Evolutionary conservation across 371 early-diverging fungal genomes (phyloP).

Genomic region (Mucor ambiguus): DNA sequence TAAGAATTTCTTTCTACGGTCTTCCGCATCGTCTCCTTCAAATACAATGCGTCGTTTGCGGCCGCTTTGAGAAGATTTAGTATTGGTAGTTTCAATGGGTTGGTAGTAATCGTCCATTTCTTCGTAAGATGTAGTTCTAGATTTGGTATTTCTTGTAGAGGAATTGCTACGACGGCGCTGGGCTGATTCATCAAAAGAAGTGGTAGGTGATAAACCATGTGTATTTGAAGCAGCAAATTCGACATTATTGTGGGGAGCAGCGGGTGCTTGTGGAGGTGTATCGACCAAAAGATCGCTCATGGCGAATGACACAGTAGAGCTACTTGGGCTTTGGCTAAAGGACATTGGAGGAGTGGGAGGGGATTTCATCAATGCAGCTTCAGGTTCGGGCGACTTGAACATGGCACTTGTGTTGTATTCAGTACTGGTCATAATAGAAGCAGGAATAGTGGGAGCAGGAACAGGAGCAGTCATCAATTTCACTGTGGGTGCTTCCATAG

Average conservation of each 20-base stretch:
- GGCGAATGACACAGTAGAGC: conserved; percentile 12
- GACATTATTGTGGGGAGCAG: neutral
- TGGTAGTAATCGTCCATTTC: neutral
- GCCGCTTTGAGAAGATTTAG: conserved; percentile 18
- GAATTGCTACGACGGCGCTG: neutral
- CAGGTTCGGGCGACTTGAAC: conserved; percentile 7
- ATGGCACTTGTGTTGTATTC: neutral
- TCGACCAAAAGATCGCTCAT: neutral
- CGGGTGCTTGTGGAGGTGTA: conserved; percentile 1
- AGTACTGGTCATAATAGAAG: neutral
- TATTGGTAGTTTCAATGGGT: neutral
- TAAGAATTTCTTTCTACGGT: conserved; percentile 48
- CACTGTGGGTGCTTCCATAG: neutral
- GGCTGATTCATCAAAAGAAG: neutral
- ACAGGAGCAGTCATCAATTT: neutral
- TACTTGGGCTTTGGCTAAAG: conserved; percentile 25
- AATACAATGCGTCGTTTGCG: conserved; percentile 37
- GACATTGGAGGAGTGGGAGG: conserved; percentile 30
- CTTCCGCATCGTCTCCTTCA: conserved; percentile 42
- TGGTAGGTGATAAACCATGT: neutral
- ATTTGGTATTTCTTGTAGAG: neutral
- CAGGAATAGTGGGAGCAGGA: neutral
- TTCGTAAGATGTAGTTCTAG: neutral
- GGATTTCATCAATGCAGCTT: neutral
- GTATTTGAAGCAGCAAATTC: neutral